These are phyloP conservation scores for Hypoxylon intermedium DNA, from an alignment of 495 filamentous ascomycete genomes.

Conservation along the genomic window DNA sequence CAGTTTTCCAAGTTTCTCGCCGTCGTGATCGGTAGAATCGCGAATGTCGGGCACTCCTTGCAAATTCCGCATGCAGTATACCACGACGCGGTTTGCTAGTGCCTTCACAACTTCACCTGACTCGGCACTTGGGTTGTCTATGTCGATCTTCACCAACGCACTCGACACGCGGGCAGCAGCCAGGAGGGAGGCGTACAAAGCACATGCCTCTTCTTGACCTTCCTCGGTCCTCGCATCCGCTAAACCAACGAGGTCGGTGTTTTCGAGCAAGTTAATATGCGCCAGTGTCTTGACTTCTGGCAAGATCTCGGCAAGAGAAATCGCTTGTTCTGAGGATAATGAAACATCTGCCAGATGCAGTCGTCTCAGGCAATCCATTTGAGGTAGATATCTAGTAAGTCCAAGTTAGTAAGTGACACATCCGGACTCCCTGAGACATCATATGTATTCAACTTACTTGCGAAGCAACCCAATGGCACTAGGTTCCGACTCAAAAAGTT, in stretches of 20 bases:
- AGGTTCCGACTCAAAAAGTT: conserved; percentile 76
- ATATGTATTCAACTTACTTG: conserved; percentile 53
- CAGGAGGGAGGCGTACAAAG: conserved; percentile 89
- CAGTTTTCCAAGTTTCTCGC: conserved; percentile 50
- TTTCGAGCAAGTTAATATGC: conserved; percentile 88
- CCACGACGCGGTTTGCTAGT: conserved; percentile 89
- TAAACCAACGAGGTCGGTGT: conserved; percentile 71
- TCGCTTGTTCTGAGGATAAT: conserved; percentile 83
- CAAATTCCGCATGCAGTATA: conserved; percentile 91
- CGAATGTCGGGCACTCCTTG: conserved; percentile 61
- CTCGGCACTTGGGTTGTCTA: conserved; percentile 80
- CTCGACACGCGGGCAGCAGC: conserved; percentile 84
- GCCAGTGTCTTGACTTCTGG: conserved; percentile 84
- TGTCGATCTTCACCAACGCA: conserved; percentile 86
- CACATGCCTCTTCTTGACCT: conserved; percentile 88
- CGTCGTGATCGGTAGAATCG: conserved; percentile 39
- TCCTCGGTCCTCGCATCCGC: conserved; percentile 73
- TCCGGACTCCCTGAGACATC: not conserved
- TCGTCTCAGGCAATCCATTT: conserved; percentile 79
- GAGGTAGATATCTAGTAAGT: conserved; percentile 70
- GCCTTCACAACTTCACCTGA: conserved; percentile 90
- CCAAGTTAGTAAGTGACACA: conserved; percentile 18
- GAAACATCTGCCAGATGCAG: conserved; percentile 89
- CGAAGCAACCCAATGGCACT: conserved; percentile 77
- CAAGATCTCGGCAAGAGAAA: conserved; percentile 86